These are phyloP conservation scores for Raphanus raphanistrum DNA, from an alignment of 345 rosid genomes.

Conservation along the genomic window DNA sequence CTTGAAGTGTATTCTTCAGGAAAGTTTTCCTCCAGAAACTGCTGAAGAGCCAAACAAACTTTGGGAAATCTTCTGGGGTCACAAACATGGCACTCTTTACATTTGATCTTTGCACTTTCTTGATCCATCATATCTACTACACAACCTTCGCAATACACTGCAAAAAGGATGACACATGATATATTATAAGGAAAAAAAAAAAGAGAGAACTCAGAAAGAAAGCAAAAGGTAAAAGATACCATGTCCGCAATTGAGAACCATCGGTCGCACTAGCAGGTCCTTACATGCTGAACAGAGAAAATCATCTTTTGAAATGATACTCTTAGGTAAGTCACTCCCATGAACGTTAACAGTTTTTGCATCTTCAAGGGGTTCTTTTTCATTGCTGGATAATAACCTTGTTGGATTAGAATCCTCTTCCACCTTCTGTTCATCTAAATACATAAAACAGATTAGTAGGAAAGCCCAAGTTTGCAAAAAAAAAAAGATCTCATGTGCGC, in stretches of 20 bases:
- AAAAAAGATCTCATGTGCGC: constrained; percentile 5
- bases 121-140: constrained; percentile 36
- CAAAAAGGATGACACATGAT: constrained; percentile 7
- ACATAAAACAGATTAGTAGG: neutral
- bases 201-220: neutral
- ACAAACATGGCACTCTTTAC: constrained; percentile 59
- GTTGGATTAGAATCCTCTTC: neutral
- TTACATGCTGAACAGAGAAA: constrained; percentile 70
- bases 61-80: constrained; percentile 62
- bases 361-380: constrained; percentile 7
- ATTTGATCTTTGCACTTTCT: constrained; percentile 48
- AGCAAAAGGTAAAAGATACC: constrained; percentile 45
- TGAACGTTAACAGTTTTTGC: neutral
- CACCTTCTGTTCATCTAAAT: neutral
- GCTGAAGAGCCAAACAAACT: constrained; percentile 68
- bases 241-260: constrained; percentile 84
- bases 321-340: constrained; percentile 21
- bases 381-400: too few relatives aligned
- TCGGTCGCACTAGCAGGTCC: constrained; percentile 58
- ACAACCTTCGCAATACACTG: constrained; percentile 79
- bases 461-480: neutral
- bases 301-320: constrained; percentile 47
- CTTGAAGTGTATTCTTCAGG: constrained; percentile 62
- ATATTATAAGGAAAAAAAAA: neutral
- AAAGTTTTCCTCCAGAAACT: constrained; percentile 56